These are phyloP conservation scores for Pleomassaria siparia DNA, from an alignment of 2,329 filamentous ascomycete species.

Conservation along the genomic window DNA sequence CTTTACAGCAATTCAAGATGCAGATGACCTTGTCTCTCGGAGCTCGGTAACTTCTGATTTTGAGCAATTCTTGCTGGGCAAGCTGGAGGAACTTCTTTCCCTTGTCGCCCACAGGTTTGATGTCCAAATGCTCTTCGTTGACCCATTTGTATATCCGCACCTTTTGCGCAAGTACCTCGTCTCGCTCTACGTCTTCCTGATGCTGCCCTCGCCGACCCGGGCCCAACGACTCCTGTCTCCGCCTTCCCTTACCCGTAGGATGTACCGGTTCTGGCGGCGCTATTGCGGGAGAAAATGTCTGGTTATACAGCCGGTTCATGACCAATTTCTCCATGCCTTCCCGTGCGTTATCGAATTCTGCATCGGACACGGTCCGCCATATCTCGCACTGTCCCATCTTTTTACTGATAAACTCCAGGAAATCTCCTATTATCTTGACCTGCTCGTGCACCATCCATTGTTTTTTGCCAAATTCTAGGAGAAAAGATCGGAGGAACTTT, in stretches of 20 bases:
- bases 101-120: slow-evolving; percentile 79
- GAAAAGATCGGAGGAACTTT: slow-evolving; percentile 89
- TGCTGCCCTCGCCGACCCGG: slow-evolving; percentile 92
- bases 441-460: slow-evolving; percentile 99
- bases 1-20: slow-evolving; percentile 97
- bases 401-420: slow-evolving; percentile 92
- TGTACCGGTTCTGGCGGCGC: slow-evolving; percentile 72
- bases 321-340: slow-evolving; percentile 99
- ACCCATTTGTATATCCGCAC: slow-evolving; percentile 97
- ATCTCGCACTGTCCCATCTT: slow-evolving; percentile 98
- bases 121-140: slow-evolving; percentile 88
- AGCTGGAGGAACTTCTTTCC: slow-evolving; percentile 84
- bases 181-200: slow-evolving; percentile 95
- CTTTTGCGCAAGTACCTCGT: slow-evolving; percentile 94
- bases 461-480: slow-evolving; percentile 92
- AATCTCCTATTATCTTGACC: slow-evolving; percentile 97
- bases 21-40: slow-evolving; percentile 98
- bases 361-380: slow-evolving; percentile 92
- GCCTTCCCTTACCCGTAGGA: slow-evolving; percentile 66
- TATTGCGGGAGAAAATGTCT: slow-evolving; percentile 96
- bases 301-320: slow-evolving; percentile 94
- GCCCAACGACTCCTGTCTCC: slow-evolving; percentile 61
- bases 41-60: slow-evolving; percentile 96
- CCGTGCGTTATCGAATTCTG: slow-evolving; percentile 95
- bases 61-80: slow-evolving; percentile 90